Evolutionary conservation across 1,139 yeast species (phyloP), one percentile per base, ranked within the genome.

Genomic region (Magnusiomyces suaveolens): DNA sequence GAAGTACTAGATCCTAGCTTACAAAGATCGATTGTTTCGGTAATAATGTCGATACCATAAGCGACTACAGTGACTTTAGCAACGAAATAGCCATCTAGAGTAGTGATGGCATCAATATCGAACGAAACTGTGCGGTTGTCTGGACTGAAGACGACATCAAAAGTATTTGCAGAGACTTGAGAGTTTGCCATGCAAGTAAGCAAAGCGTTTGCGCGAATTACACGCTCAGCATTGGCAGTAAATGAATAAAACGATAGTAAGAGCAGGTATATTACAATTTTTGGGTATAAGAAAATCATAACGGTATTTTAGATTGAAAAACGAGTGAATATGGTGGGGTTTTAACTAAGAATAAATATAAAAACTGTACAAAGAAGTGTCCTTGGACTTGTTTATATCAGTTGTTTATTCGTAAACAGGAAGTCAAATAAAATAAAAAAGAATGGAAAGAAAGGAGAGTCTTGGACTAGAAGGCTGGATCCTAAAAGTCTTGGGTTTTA

Each of bases 151-250:
- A 71, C 72, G 56, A 90, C 95, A 62, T 87, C 86, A 65, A 94
- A 90, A 61, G 76, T 80, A n/a, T 90, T 80, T 4, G 97, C 94
- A 1, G 96, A 82, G 66, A 94, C 83, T 67, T 83, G 84, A 14
- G 98, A 90, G 69, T 86, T 75, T 55, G 83, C 84, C 96, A 89
- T 89, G 74, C 99, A 92, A 51, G 98, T 87, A 62, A 90, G 74
- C 62, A 94, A 76, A n/a, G 97, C 88, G 16, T 80, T 70, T 0
- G 96, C 78, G 58, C 72, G 71, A 60, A 84, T 72, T 59, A 64
- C 72, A 39, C 58, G 62, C 25, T 63, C 66, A 1, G 70, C 71
- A 32, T 29, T 8, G 25, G 46, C 46, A 3, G 24, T 12, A 29
- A 12, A 29, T 29, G 36, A 29, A 6, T 12, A 29, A 8, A 29